Evolutionary conservation across 1,284 basidiomycete species (phyloP), one percentile per base, ranked within the genome.

Genomic region (Rhodotorula sp.): DNA sequence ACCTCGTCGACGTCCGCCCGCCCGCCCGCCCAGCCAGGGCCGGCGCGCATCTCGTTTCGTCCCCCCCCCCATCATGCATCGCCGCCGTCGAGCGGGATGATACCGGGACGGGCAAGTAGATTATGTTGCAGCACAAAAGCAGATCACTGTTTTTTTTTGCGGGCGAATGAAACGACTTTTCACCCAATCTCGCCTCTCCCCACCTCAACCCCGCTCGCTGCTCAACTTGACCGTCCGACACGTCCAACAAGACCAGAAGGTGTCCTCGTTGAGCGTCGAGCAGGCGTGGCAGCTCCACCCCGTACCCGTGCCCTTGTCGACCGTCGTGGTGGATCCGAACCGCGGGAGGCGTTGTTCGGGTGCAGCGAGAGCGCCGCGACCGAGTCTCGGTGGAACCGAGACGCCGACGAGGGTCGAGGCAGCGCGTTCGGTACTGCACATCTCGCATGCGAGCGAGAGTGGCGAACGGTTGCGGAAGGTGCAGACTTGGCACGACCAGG

Each of bases 401-500:
- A 34, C 50, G 20, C 22, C 18, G 48, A 53, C n/a, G 30, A 26
- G 44, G 4, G 30, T 18, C 16, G 40, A 22, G 5, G 74, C 70
- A 0, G 88, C 87, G 50, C 85, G 85, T 31, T 80, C 79, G 2
- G 83, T 78, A 20, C 81, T 75, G 77, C 91, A 93, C 5, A 86
- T 87, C 8, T 85, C 85, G 76, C 90, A 92, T 50, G 85, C 82
- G 51, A 85, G 77, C 2, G 82, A 79, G 53, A 81, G 75, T 1
- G 81, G 68, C 1, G 63, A 68, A 24, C 79, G 72, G 76, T 94
- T 93, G 55, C 87, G 69, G 31, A 91, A 83, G 4, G 91, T 93
- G 80, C 91, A 94, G 18, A 80, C 79, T 2, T 81, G 79, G 78
- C 91, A 93, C 2, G 84, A 69, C 91, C 91, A 93, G 64, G 83